Percentiles rank a stretch among this genome's conserved stretches.
phyloP scores from a whole-genome alignment of 441 rosid genomes.

The Jatropha podagrica region DNA sequence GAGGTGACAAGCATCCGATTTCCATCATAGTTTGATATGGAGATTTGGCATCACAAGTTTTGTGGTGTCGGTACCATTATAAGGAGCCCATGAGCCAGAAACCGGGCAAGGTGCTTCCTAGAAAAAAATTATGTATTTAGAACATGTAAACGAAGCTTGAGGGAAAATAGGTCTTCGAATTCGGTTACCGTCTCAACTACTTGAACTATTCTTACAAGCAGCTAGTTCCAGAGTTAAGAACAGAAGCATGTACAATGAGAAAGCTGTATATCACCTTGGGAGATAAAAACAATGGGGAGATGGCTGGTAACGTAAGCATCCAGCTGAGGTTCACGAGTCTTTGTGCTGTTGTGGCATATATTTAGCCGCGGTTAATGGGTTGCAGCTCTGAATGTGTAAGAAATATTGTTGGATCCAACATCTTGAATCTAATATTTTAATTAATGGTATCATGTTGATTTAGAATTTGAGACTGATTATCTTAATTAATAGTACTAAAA shows the following conservation, averaged over 20 bases:
- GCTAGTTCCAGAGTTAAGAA: neutral
- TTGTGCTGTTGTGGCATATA: neutral
- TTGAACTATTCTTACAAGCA: neutral
- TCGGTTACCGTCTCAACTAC: neutral
- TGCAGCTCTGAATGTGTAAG: neutral
- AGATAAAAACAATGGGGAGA: neutral
- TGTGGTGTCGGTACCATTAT: neutral
- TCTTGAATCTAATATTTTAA: neutral
- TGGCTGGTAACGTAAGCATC: neutral
- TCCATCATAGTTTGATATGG: conserved; percentile 36
- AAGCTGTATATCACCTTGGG: neutral
- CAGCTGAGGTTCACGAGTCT: neutral
- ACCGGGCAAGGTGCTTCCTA: neutral
- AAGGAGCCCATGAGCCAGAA: conserved; percentile 3
- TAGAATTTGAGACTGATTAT: no score
- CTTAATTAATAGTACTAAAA: no score
- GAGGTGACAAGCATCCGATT: conserved; percentile 58
- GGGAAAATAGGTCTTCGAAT: neutral
- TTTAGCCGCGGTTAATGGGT: neutral
- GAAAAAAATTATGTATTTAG: neutral
- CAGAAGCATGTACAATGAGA: neutral
- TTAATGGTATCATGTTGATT: neutral
- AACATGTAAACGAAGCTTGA: neutral
- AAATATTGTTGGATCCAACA: neutral
- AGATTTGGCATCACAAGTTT: neutral